Base-by-base conservation (phyloP, 345 rosid genomes). In the Hibiscus tridactylites region DNA sequence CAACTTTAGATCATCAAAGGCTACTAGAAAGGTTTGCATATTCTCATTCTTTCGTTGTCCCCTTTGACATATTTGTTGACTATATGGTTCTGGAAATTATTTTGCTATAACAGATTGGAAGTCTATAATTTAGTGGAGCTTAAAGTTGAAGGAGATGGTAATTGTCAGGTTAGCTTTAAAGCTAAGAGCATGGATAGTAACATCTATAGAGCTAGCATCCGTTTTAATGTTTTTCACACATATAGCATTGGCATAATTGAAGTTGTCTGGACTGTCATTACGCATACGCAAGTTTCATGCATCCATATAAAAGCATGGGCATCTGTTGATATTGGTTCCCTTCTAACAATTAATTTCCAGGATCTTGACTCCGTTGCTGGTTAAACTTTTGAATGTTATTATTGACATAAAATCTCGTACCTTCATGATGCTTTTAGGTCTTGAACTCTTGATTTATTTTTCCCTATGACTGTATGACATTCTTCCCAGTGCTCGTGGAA, bases 131-230 rank as follows among this genome's bases (percentile, higher is more conserved):
- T 90, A 54, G 77, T 83, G 62, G 92, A 90, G 79, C 87, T 81
- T 76, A 88, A 75, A 75, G 79, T 90, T 73, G 80, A 85, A 84
- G 92, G 90, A 82, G 89, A 90, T 75, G 92, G 92, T 53, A 89
- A 89, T 68, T 89, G 90, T 72, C 95, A 89, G 91, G 91, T 89
- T 80, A 71, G 84, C 8, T 61, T 71, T 61, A 24, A 44, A 39
- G 26, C 16, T 37, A n/a, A 44, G 37, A 63, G 44, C 49, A 39
- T 64, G 68, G 52, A 5, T 39, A 35, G 33, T 35, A 31, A 61
- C 65, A 31, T 6, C 11, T 6, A 6, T 3, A 33, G 21, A 61
- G 28, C 49, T 62, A 35, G 24, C 64, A 29, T 60, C 19, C 1
- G 6, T 13, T 16, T 33, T 8, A 35, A 8, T 16, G 26, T 63